phyloP scores from a whole-genome alignment of 257 asterid species.

The Gentiana straminea region DNA sequence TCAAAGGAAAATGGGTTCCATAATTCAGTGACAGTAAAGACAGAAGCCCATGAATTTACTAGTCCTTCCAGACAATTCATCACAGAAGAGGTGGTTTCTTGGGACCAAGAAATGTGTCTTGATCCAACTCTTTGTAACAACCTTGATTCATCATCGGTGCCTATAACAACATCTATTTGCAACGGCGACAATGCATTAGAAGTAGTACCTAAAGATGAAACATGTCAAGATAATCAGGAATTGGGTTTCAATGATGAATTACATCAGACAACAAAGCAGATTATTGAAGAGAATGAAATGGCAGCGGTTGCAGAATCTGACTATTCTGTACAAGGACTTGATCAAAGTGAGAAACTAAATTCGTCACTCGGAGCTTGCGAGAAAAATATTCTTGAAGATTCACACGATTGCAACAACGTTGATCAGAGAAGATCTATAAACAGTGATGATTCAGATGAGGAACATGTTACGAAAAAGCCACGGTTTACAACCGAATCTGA shows the following conservation, averaged over 20 bases:
- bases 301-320: slow-evolving; percentile 17
- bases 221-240: slow-evolving; percentile 5
- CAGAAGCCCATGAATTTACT: slow-evolving; percentile 28
- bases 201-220: slow-evolving; percentile 19
- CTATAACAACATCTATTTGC: slow-evolving; percentile 14
- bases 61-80: slow-evolving; percentile 27
- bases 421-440: slow-evolving; percentile 4
- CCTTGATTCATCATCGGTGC: slow-evolving; percentile 21
- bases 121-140: slow-evolving; percentile 18
- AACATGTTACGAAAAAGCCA: slow-evolving; percentile 46
- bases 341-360: slow-evolving; percentile 11
- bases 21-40: slow-evolving; percentile 22
- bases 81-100: slow-evolving; percentile 14
- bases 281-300: neutral
- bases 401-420: slow-evolving; percentile 8
- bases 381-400: slow-evolving; percentile 13
- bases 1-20: slow-evolving; percentile 26
- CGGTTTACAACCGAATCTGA: slow-evolving; percentile 23
- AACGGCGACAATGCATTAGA: slow-evolving; percentile 24
- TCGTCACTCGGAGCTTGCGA: slow-evolving; percentile 6
- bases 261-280: slow-evolving; percentile 1
- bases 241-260: slow-evolving; percentile 13
- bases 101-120: slow-evolving; percentile 13
- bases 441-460: slow-evolving; percentile 10
- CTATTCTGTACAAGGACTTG: slow-evolving; percentile 10